A percentile compares a stretch with the other conserved stretches of the same genome.
These are phyloP conservation scores for Serendipita sp. DNA, from an alignment of 768 basidiomycete genomes.

Conservation along the genomic window DNA sequence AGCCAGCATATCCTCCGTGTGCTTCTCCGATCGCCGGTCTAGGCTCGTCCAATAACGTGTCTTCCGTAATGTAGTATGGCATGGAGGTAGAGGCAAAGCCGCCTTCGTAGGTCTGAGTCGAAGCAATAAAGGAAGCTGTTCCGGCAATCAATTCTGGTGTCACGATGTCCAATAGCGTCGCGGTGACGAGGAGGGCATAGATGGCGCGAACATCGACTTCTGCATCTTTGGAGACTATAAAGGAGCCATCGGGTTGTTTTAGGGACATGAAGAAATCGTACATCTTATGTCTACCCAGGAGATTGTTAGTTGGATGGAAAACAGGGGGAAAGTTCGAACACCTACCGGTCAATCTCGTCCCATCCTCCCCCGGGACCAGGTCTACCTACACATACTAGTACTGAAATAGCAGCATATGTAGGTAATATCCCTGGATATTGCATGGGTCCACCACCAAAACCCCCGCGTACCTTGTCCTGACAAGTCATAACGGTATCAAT, in stretches of 20 bases:
- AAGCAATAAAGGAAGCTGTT: constrained; percentile 62
- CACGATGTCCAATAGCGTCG: constrained; percentile 66
- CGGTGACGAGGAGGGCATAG: constrained; percentile 78
- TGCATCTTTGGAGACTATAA: constrained; percentile 68
- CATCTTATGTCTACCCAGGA: constrained; percentile 40
- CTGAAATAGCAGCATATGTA: constrained; percentile 75
- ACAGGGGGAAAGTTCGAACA: constrained; percentile 11
- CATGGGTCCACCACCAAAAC: constrained; percentile 82
- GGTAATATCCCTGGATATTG: constrained; percentile 78
- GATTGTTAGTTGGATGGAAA: neutral
- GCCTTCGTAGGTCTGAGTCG: constrained; percentile 95
- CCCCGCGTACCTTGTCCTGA: constrained; percentile 65
- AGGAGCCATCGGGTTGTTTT: constrained; percentile 87
- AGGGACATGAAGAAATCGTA: constrained; percentile 83
- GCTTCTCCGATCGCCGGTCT: constrained; percentile 83
- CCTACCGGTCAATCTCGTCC: constrained; percentile 68
- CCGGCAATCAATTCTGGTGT: constrained; percentile 74
- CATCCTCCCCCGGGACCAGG: constrained; percentile 64
- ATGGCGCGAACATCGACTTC: constrained; percentile 95
- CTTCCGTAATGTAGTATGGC: constrained; percentile 33
- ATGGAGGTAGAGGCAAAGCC: constrained; percentile 75
- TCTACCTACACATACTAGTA: constrained; percentile 65
- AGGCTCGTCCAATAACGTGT: constrained; percentile 24
- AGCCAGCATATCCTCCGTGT: constrained; percentile 95
- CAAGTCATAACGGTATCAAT: constrained; percentile 65